These are phyloP conservation scores for Puya raimondii DNA, from an alignment of 176 grass and related monocot genomes.

Conservation along the genomic window DNA sequence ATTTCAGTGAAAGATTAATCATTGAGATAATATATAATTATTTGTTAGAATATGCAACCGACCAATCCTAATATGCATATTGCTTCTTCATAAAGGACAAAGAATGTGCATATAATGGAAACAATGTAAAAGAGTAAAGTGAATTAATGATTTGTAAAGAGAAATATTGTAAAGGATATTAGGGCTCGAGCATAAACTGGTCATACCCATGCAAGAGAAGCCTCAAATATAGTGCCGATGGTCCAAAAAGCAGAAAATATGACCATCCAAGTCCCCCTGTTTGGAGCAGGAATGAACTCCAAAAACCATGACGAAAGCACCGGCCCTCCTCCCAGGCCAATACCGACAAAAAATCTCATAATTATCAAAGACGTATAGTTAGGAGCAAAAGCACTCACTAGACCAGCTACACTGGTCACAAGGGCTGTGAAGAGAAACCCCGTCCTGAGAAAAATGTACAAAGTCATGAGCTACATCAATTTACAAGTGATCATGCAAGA, in stretches of 20 bases:
- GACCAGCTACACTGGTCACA: constrained; percentile 67
- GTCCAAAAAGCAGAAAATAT: constrained; percentile 91
- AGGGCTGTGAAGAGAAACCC: constrained; percentile 97
- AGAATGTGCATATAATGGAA: not conserved
- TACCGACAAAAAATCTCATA: constrained; percentile 81
- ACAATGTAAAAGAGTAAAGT: not conserved
- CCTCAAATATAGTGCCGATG: constrained; percentile 86
- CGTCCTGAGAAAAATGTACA: constrained; percentile 45
- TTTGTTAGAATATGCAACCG: not conserved
- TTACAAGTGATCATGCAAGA: not conserved
- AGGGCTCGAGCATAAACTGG: not conserved
- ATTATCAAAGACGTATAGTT: constrained; percentile 61
- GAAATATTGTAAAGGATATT: not conserved
- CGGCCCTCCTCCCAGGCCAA: constrained; percentile 90
- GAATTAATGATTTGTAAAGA: not conserved
- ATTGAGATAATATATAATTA: too few species aligned
- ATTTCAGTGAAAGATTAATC: not conserved
- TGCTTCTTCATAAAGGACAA: not conserved
- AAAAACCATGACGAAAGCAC: constrained; percentile 94
- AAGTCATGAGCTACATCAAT: constrained; percentile 6
- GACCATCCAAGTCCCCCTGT: constrained; percentile 95
- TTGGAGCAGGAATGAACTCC: constrained; percentile 91
- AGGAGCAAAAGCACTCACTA: constrained; percentile 71
- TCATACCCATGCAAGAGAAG: constrained; percentile 93
- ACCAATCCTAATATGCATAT: not conserved